phyloP scores from a whole-genome alignment of 345 rosid genomes.

The Citrus inodora region DNA sequence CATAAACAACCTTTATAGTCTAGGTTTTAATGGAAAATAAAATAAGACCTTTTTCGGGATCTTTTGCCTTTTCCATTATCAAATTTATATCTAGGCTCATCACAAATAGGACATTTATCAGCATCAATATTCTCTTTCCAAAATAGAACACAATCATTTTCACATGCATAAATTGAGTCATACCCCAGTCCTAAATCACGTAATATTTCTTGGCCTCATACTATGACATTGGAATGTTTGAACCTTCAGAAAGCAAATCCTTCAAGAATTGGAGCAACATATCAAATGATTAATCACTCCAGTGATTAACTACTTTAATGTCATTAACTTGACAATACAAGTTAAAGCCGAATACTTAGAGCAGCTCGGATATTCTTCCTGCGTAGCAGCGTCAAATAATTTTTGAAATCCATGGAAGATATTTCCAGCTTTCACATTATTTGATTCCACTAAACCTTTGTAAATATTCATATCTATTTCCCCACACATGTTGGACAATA shows the following conservation, averaged over 20 bases:
- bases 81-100: not conserved
- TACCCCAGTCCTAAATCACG: not conserved
- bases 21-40: slow-evolving; percentile 3
- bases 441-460: too few relatives aligned
- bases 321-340: too few relatives aligned
- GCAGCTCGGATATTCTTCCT: not conserved
- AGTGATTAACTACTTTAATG: too few relatives aligned
- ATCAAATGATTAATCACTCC: not conserved
- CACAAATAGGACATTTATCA: not conserved
- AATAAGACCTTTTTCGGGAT: not conserved
- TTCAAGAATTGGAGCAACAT: too few relatives aligned
- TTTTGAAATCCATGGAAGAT: not conserved
- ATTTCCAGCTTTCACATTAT: too few relatives aligned
- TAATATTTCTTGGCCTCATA: not conserved
- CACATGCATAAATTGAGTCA: not conserved
- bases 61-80: not conserved
- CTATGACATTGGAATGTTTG: not conserved
- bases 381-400: too few relatives aligned
- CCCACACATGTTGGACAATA: not conserved
- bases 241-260: not conserved
- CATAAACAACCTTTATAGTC: slow-evolving; percentile 1
- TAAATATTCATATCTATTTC: not conserved
- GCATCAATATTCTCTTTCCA: not conserved
- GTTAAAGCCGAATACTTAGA: not conserved
- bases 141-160: slow-evolving; percentile 7